A percentile compares a stretch with the other conserved stretches of the same genome.
phyloP scores from a whole-genome alignment of 2,329 filamentous ascomycete genomes.

The Fusarium sp. region DNA sequence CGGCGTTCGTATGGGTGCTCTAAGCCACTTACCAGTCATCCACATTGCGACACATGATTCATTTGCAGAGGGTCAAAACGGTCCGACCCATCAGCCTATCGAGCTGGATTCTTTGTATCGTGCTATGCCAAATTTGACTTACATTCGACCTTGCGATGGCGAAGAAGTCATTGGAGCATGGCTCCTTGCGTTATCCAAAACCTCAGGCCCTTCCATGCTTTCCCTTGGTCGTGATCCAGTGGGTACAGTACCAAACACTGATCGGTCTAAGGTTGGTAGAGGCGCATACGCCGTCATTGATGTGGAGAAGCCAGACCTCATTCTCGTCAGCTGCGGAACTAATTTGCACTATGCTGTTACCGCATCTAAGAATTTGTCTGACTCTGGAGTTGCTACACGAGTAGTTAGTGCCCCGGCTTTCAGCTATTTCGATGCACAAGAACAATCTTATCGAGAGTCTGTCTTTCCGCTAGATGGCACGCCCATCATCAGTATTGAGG shows the following conservation, averaged over 20 bases:
- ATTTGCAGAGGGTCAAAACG: neutral
- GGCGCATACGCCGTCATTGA: neutral
- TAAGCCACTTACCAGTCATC: neutral
- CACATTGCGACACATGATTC: neutral
- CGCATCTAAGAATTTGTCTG: slow-evolving; percentile 51
- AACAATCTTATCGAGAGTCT: neutral
- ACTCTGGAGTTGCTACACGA: neutral
- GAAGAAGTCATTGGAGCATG: neutral
- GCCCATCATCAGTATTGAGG: slow-evolving; percentile 61
- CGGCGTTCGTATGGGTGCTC: neutral
- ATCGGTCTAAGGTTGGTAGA: neutral
- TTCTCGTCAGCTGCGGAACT: slow-evolving; percentile 41
- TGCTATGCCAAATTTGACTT: slow-evolving; percentile 49
- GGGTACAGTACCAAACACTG: neutral
- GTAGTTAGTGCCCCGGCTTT: neutral
- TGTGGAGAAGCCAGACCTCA: neutral
- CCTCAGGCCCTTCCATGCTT: neutral
- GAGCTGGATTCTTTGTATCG: slow-evolving; percentile 41
- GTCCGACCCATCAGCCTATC: slow-evolving; percentile 38
- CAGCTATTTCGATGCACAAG: neutral
- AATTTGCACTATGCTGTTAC: slow-evolving; percentile 56
- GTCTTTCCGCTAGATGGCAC: slow-evolving; percentile 17
- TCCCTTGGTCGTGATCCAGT: neutral
- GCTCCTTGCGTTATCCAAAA: neutral
- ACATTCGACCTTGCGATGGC: neutral